phyloP scores from a whole-genome alignment of 2,329 filamentous ascomycete species.

The Alternaria panax region DNA sequence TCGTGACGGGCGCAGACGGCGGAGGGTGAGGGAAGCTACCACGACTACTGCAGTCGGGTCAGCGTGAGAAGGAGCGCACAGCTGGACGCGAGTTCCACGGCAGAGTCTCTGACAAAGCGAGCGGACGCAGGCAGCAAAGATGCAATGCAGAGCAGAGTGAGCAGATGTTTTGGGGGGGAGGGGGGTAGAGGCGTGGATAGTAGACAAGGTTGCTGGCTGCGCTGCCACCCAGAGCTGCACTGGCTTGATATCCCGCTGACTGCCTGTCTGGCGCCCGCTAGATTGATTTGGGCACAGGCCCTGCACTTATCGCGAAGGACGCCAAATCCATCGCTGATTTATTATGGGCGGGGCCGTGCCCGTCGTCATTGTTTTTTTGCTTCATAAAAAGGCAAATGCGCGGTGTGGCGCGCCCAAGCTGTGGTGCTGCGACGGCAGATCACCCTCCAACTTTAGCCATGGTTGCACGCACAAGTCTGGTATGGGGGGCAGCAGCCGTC shows the following conservation, averaged over 20 bases:
- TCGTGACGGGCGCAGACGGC: slow-evolving; percentile 15
- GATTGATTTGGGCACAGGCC: slow-evolving; percentile 23
- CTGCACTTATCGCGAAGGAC: slow-evolving; percentile 30
- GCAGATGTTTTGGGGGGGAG: slow-evolving; percentile 10
- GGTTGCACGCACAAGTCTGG: neutral
- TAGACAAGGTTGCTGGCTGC: slow-evolving; percentile 14
- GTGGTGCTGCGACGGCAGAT: neutral
- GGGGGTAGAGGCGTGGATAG: slow-evolving; percentile 5
- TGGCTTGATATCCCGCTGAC: slow-evolving; percentile 25
- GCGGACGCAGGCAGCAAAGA: slow-evolving; percentile 29
- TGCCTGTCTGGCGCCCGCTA: slow-evolving; percentile 23
- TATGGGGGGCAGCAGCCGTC: neutral
- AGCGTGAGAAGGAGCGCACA: slow-evolving; percentile 21
- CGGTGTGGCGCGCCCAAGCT: slow-evolving; percentile 10
- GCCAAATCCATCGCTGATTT: slow-evolving; percentile 27
- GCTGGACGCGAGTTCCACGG: slow-evolving; percentile 26
- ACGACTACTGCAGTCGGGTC: slow-evolving; percentile 21
- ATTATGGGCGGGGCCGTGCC: slow-evolving; percentile 32
- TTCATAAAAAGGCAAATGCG: slow-evolving; percentile 17
- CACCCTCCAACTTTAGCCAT: neutral
- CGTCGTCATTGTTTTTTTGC: slow-evolving; percentile 32
- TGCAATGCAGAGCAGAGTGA: slow-evolving; percentile 7
- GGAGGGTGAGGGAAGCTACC: slow-evolving; percentile 19
- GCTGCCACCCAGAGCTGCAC: slow-evolving; percentile 15
- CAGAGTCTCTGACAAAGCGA: slow-evolving; percentile 27